phyloP scores from a whole-genome alignment of 202 grass and related monocot genomes.

The Schoenoplectus tabernaemontani region DNA sequence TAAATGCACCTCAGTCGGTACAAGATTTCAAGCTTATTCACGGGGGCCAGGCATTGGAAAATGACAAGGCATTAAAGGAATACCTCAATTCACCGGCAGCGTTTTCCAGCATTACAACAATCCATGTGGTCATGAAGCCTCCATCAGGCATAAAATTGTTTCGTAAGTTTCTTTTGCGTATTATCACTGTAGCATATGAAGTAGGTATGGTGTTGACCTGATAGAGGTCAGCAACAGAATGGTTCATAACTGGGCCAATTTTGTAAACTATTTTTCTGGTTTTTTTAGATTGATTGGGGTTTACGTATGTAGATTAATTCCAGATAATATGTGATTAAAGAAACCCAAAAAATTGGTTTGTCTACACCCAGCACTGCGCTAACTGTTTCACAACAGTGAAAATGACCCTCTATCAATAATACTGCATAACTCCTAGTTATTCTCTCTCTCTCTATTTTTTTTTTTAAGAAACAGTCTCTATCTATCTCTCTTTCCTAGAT shows the following conservation, averaged over 20 bases:
- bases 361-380: not conserved
- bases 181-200: not conserved
- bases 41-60: constrained; percentile 9
- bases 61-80: not conserved
- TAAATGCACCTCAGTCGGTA: constrained; percentile 4
- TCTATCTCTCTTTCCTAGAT: too few species aligned
- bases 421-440: too few species aligned
- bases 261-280: not conserved
- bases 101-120: constrained; percentile 1
- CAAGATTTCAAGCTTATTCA: constrained; percentile 22
- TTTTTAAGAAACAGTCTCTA: too few species aligned
- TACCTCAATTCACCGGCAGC: constrained; percentile 1
- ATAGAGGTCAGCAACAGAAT: not conserved
- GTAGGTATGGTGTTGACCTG: not conserved
- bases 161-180: constrained; percentile 4
- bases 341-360: not conserved
- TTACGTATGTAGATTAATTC: not conserved
- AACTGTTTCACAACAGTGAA: not conserved
- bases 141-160: constrained; percentile 16
- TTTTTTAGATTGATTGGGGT: not conserved
- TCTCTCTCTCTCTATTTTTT: too few species aligned
- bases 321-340: not conserved
- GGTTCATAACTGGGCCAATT: not conserved
- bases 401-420: not conserved
- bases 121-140: constrained; percentile 12